Evolutionary conservation across 257 asterid species (phyloP).

Genomic region (Solanum bukasovii): DNA sequence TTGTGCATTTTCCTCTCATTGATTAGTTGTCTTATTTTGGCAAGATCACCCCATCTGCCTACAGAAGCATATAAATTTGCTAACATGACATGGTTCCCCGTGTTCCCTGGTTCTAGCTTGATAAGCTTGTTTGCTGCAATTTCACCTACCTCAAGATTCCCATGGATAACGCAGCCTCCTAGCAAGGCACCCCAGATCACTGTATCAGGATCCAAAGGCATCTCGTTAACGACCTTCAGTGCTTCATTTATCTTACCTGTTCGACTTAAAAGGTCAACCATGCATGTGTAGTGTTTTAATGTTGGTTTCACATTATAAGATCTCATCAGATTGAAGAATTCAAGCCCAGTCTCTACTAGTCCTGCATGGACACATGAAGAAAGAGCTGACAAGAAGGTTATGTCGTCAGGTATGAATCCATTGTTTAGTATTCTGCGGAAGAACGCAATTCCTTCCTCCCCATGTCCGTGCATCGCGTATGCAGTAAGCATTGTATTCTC

Average conservation of each 20-base stretch:
- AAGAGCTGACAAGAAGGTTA: conserved; percentile 66
- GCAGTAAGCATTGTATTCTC: conserved; percentile 75
- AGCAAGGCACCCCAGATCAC: conserved; percentile 81
- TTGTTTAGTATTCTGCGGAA: conserved; percentile 33
- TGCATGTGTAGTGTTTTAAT: conserved; percentile 64
- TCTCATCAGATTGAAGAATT: conserved; percentile 52
- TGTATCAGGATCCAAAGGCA: conserved; percentile 46
- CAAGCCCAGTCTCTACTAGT: conserved; percentile 37
- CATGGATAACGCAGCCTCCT: conserved; percentile 63
- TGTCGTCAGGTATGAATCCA: conserved; percentile 48
- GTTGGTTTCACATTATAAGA: conserved; percentile 36
- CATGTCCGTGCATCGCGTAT: conserved; percentile 66
- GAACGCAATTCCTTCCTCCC: conserved; percentile 53
- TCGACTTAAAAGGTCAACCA: conserved; percentile 76
- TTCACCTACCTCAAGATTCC: conserved; percentile 55
- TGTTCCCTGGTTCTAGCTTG: conserved; percentile 41
- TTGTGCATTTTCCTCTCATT: conserved; percentile 38
- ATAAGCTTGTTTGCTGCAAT: conserved; percentile 51
- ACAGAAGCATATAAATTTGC: conserved; percentile 69
- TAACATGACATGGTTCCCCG: conserved; percentile 57
- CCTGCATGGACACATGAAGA: conserved; percentile 77
- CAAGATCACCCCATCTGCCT: conserved; percentile 57
- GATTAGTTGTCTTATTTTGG: conserved; percentile 40
- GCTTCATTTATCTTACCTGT: conserved; percentile 54
- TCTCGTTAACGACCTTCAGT: conserved; percentile 19